Conservation (phyloP, 176 grass and related monocot species). For the Ananas comosus region DNA sequence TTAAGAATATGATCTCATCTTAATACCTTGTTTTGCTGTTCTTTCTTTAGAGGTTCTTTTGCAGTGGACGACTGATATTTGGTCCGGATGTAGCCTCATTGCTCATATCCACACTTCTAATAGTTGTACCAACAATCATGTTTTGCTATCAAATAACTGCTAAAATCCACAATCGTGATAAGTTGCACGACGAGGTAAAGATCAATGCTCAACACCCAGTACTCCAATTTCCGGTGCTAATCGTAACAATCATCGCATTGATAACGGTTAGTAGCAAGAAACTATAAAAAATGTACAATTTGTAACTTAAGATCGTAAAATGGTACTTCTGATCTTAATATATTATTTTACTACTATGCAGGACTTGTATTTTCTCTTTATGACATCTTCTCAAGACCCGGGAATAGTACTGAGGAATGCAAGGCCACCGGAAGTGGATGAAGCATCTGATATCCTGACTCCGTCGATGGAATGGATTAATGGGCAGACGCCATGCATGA, state of each 20-base stretch:
- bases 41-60: slow-evolving; percentile 43
- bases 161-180: slow-evolving; percentile 14
- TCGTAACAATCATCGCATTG: slow-evolving; percentile 28
- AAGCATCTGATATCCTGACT: slow-evolving; percentile 13
- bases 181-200: neutral
- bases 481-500: slow-evolving; percentile 36
- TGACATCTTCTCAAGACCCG: slow-evolving; percentile 45
- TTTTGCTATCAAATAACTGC: slow-evolving; percentile 40
- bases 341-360: slow-evolving; percentile 13
- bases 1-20: neutral
- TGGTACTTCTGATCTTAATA: neutral
- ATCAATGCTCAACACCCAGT: neutral
- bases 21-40: neutral
- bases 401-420: slow-evolving; percentile 61
- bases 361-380: slow-evolving; percentile 46
- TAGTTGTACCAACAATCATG: slow-evolving; percentile 24
- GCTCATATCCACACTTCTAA: slow-evolving; percentile 31
- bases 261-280: slow-evolving; percentile 17
- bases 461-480: slow-evolving; percentile 58
- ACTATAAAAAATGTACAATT: neutral
- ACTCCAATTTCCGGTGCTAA: slow-evolving; percentile 8
- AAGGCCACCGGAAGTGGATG: slow-evolving; percentile 38
- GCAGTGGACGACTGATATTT: slow-evolving; percentile 41
- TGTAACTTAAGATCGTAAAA: neutral
- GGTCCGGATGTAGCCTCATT: slow-evolving; percentile 47